Evolutionary conservation across 495 filamentous ascomycete genomes (phyloP).

Genomic region (Chaetomium tenue): DNA sequence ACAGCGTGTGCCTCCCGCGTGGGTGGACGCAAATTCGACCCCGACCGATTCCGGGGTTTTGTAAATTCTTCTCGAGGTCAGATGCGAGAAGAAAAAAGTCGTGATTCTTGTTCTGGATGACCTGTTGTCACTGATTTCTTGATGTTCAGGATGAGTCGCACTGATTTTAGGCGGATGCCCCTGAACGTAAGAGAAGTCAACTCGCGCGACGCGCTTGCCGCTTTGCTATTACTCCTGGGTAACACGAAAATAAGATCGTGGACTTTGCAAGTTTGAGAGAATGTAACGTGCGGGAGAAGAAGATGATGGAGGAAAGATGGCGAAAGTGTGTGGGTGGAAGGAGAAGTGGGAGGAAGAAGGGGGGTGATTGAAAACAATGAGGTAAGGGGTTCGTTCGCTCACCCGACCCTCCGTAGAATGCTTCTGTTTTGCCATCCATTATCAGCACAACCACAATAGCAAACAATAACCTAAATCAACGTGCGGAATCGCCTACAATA

Average conservation of each 20-base stretch:
- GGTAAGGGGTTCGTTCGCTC: not conserved
- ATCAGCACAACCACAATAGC: slow-evolving; percentile 15
- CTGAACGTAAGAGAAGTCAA: not conserved
- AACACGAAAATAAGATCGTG: not conserved
- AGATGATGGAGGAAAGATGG: not conserved
- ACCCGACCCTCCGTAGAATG: not conserved
- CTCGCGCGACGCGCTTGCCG: slow-evolving; percentile 5
- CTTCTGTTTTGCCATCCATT: slow-evolving; percentile 4
- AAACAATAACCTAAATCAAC: not conserved
- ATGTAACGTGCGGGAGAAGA: not conserved
- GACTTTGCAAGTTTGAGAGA: not conserved
- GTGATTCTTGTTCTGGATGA: not conserved
- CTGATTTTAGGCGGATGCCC: slow-evolving; percentile 9
- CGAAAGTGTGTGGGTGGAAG: not conserved
- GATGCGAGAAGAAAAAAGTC: not conserved
- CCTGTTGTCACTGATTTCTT: slow-evolving; percentile 7
- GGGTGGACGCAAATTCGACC: not conserved
- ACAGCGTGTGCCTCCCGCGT: slow-evolving; percentile 10
- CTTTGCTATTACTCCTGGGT: not conserved
- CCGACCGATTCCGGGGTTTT: not conserved
- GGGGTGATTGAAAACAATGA: slow-evolving; percentile 7
- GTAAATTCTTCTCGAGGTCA: slow-evolving; percentile 1
- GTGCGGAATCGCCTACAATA: slow-evolving; percentile 3
- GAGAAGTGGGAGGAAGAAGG: not conserved
- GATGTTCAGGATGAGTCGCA: slow-evolving; percentile 6